Evolutionary conservation across 192 early-diverging fungal genomes (phyloP).

Genomic region (Coemansia sp.): DNA sequence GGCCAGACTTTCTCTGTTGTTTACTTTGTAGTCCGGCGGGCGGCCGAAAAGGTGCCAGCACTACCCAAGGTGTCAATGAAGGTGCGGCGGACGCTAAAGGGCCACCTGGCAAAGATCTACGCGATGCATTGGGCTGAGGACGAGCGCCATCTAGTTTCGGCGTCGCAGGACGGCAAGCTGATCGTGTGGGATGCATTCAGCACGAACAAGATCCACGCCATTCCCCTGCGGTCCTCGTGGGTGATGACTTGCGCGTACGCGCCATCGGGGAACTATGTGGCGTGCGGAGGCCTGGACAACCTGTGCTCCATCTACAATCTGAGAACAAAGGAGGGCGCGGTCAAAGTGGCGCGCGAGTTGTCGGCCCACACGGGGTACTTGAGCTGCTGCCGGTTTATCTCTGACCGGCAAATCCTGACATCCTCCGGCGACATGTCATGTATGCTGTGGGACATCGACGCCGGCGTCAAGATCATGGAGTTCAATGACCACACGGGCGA

Average conservation of each 20-base stretch:
- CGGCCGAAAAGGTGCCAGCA: constrained; percentile 80
- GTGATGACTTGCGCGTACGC: constrained; percentile 99
- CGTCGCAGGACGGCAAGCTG: constrained; percentile 99
- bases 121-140: constrained; percentile 99
- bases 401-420: constrained; percentile 93
- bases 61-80: constrained; percentile 91
- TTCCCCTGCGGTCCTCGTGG: constrained; percentile 98
- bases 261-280: constrained; percentile 96
- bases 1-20: no score
- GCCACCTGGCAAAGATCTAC: constrained; percentile 98
- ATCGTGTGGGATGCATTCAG: constrained; percentile 99
- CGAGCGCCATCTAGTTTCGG: constrained; percentile 93
- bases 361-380: constrained; percentile 97
- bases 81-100: constrained; percentile 93
- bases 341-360: constrained; percentile 92
- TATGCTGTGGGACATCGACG: constrained; percentile 99
- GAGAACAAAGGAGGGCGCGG: constrained; percentile 86
- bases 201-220: constrained; percentile 99
- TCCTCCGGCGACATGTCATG: constrained; percentile 97
- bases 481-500: constrained; percentile 98
- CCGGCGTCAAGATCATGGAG: constrained; percentile 93
- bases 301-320: constrained; percentile 99
- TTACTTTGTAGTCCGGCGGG: constrained; percentile 65
- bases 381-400: constrained; percentile 94
- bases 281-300: constrained; percentile 99